phyloP scores from a whole-genome alignment of 139 green algal genomes.

The Closterium sp. region DNA sequence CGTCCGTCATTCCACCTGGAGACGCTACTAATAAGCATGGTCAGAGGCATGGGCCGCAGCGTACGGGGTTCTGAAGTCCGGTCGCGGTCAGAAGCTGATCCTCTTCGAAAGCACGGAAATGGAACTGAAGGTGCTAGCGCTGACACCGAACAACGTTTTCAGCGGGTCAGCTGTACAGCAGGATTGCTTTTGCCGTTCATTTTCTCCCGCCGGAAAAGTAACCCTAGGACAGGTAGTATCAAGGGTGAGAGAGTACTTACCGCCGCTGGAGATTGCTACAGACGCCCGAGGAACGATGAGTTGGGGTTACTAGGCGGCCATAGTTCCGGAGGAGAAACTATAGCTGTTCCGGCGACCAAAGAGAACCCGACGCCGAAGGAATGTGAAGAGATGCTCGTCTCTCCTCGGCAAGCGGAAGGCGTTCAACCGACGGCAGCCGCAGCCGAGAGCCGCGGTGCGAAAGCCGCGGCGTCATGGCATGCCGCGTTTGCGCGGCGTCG shows the following conservation, averaged over 20 bases:
- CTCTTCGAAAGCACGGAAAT: background rate
- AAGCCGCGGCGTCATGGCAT: background rate
- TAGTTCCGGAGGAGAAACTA: background rate
- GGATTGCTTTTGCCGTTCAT: background rate
- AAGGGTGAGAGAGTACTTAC: background rate
- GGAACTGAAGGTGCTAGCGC: background rate
- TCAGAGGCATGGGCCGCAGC: background rate
- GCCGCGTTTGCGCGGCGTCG: background rate
- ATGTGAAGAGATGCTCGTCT: background rate
- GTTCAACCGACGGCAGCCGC: background rate
- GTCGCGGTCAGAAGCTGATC: background rate
- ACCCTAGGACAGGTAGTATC: background rate
- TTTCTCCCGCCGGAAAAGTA: background rate
- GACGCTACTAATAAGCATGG: background rate
- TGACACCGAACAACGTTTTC: background rate
- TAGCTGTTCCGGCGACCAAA: background rate
- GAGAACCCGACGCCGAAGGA: background rate
- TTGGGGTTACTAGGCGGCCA: background rate
- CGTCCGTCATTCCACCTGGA: too few species aligned
- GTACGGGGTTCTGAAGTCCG: background rate
- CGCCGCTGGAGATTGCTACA: background rate
- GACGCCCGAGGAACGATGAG: background rate
- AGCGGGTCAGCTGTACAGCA: background rate
- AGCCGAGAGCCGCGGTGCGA: background rate
- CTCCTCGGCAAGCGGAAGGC: background rate